Evolutionary conservation across 2,329 filamentous ascomycete genomes (phyloP).

Genomic region (Microdochium paspali): DNA sequence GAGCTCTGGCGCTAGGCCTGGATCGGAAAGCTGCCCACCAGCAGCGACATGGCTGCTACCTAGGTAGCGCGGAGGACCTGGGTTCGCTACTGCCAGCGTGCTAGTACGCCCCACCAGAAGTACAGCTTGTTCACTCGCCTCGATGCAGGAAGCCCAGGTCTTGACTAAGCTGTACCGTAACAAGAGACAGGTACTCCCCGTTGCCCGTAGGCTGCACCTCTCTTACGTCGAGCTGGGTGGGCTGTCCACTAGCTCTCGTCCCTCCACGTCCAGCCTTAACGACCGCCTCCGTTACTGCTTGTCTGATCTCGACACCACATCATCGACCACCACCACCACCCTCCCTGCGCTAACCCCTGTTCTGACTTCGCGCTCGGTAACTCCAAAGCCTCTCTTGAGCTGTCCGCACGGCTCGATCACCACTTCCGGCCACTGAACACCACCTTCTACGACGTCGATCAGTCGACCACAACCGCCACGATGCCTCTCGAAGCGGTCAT

Average conservation of each 20-base stretch:
- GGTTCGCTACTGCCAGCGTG: neutral
- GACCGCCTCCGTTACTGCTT: neutral
- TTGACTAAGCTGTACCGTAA: neutral
- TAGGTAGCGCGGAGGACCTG: neutral
- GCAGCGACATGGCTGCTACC: neutral
- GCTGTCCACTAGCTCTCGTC: too few relatives aligned
- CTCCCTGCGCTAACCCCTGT: neutral
- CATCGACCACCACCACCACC: neutral
- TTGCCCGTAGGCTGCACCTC: neutral
- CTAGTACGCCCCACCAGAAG: neutral
- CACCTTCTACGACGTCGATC: slow-evolving; percentile 5
- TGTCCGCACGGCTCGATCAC: neutral
- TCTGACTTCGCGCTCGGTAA: too few relatives aligned
- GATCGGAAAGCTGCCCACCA: neutral
- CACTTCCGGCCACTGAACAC: slow-evolving; percentile 2
- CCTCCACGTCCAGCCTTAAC: neutral
- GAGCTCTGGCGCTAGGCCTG: neutral
- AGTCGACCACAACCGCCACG: slow-evolving; percentile 36
- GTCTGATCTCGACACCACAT: neutral
- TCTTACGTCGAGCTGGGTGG: neutral
- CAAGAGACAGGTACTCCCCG: neutral
- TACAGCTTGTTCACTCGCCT: neutral
- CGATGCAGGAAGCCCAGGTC: neutral
- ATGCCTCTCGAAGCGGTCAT: slow-evolving; percentile 99
- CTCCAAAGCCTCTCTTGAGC: too few relatives aligned